Evolutionary conservation across 1,284 basidiomycete genomes (phyloP).

Genomic region (Trametes versicolor): DNA sequence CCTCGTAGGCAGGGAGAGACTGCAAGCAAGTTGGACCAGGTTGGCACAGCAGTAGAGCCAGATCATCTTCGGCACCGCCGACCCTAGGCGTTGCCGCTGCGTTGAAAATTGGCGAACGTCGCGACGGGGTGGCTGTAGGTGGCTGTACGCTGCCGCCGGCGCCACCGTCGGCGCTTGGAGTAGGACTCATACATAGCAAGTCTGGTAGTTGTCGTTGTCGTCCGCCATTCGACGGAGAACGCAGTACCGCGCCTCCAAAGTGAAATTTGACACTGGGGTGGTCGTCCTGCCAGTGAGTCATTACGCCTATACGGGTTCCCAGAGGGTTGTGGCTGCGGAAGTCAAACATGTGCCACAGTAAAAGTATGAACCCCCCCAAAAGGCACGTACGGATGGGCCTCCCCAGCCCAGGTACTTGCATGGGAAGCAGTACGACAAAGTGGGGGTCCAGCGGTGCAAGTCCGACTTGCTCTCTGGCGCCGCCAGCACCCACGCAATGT

Average conservation of each 20-base stretch:
- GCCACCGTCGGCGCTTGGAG: background rate
- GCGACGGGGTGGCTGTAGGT: constrained; percentile 4
- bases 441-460: too few species aligned
- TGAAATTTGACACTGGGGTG: background rate
- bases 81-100: constrained; percentile 9
- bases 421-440: background rate
- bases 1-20: constrained; percentile 2
- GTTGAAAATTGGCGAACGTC: constrained; percentile 8
- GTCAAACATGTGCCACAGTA: background rate
- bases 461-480: too few species aligned
- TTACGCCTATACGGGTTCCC: background rate
- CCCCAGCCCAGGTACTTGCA: background rate
- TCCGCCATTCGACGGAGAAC: background rate
- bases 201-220: too few species aligned
- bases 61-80: constrained; percentile 19
- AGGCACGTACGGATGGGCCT: background rate
- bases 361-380: background rate
- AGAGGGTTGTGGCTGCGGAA: background rate
- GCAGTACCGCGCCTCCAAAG: background rate
- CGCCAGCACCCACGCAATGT: background rate
- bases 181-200: background rate
- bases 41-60: background rate
- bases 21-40: background rate
- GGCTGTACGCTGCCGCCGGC: background rate
- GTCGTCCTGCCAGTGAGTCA: constrained; percentile 1